A percentile compares a stretch with the other conserved stretches of the same genome.
Conservation (phyloP, 805 yeast genomes). For the Cephaloascus fragrans region DNA sequence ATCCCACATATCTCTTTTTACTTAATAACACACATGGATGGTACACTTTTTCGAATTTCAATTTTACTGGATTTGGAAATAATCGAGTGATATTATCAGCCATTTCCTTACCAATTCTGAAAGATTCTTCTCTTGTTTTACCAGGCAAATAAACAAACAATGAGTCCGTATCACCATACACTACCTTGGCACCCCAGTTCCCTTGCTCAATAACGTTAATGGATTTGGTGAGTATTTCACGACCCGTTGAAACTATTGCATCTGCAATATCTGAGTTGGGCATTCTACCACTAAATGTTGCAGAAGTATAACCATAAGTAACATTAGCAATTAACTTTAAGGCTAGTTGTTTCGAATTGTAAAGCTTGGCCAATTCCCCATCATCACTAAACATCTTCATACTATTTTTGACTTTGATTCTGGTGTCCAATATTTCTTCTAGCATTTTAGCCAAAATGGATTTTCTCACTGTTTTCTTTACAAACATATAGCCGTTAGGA, state of each 20-base stretch:
- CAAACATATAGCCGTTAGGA: slow-evolving; percentile 84
- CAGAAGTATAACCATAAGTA: slow-evolving; percentile 92
- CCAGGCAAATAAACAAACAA: slow-evolving; percentile 89
- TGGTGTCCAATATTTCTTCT: slow-evolving; percentile 67
- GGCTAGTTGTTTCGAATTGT: slow-evolving; percentile 76
- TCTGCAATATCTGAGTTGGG: slow-evolving; percentile 95
- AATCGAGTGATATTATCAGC: slow-evolving; percentile 50
- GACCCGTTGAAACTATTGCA: slow-evolving; percentile 82
- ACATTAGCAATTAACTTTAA: slow-evolving; percentile 88
- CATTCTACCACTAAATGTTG: slow-evolving; percentile 94
- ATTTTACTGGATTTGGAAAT: slow-evolving; percentile 72
- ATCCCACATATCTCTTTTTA: slow-evolving; percentile 89
- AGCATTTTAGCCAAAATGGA: slow-evolving; percentile 79
- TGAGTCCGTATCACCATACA: slow-evolving; percentile 95
- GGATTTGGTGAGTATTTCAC: slow-evolving; percentile 73
- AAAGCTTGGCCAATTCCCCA: slow-evolving; percentile 39
- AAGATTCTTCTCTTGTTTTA: slow-evolving; percentile 65
- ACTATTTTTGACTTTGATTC: slow-evolving; percentile 70
- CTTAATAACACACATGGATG: slow-evolving; percentile 76
- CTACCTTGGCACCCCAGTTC: slow-evolving; percentile 82
- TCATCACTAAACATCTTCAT: slow-evolving; percentile 45
- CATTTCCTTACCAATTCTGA: slow-evolving; percentile 60
- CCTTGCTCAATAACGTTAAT: slow-evolving; percentile 57
- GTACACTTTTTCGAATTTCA: slow-evolving; percentile 90
- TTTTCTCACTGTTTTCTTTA: slow-evolving; percentile 51